Conservation (phyloP, 139 green algal species). For the Coccomyxa sp. region DNA sequence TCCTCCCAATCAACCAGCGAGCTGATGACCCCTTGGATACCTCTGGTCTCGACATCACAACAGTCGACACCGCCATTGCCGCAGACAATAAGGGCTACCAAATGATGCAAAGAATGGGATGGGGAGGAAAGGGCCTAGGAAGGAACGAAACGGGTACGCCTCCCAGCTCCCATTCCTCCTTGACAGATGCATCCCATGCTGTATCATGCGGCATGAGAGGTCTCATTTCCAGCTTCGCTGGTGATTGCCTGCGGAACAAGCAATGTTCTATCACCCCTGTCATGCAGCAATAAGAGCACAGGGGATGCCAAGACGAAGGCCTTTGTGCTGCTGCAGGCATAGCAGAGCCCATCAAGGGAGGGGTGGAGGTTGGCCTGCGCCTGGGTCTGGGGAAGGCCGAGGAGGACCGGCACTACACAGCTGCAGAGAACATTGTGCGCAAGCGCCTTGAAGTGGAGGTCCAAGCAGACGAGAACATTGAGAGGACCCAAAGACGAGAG, state of each 20-base stretch:
- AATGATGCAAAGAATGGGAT: slow-evolving; percentile 82
- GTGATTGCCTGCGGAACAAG: background rate
- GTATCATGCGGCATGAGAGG: too few species aligned
- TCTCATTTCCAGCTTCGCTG: background rate
- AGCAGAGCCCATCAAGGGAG: slow-evolving; percentile 60
- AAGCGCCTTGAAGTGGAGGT: slow-evolving; percentile 77
- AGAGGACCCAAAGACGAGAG: slow-evolving; percentile 51
- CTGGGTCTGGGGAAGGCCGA: slow-evolving; percentile 80
- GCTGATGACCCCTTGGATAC: slow-evolving; percentile 43
- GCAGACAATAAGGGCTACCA: slow-evolving; percentile 70
- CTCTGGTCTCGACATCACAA: slow-evolving; percentile 21
- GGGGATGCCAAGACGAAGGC: background rate
- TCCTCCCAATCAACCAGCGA: slow-evolving; percentile 39
- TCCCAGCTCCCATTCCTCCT: background rate
- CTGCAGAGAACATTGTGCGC: slow-evolving; percentile 61
- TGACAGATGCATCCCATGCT: too few species aligned
- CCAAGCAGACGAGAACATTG: slow-evolving; percentile 74
- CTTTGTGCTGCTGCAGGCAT: slow-evolving; percentile 33
- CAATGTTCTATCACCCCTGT: background rate
- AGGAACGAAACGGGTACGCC: slow-evolving; percentile 55
- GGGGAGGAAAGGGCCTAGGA: slow-evolving; percentile 73
- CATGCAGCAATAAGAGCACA: background rate
- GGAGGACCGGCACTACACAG: slow-evolving; percentile 73
- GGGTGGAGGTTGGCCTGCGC: slow-evolving; percentile 56
- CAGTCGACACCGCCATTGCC: slow-evolving; percentile 33